phyloP scores from a whole-genome alignment of 2,329 filamentous ascomycete genomes.

The Cytospora mali region DNA sequence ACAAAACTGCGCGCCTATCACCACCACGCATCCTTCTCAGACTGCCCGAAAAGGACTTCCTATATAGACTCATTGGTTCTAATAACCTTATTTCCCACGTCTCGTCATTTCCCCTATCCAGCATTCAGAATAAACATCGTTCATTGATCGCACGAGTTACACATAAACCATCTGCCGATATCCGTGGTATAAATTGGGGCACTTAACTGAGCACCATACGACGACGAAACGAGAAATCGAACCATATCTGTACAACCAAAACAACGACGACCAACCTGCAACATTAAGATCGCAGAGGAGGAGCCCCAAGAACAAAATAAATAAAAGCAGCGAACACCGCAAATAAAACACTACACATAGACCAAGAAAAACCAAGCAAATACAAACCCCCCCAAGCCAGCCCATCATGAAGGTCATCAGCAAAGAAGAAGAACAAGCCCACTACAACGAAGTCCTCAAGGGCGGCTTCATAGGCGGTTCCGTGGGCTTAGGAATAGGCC shows the following conservation, averaged over 20 bases:
- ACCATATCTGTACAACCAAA: not conserved
- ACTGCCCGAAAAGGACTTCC: not conserved
- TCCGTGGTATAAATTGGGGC: not conserved
- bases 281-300: conserved; percentile 4
- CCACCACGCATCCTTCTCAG: not conserved
- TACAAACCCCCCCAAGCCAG: conserved; percentile 36
- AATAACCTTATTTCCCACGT: not conserved
- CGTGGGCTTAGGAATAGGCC: conserved; percentile 67
- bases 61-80: not conserved
- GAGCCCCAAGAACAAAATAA: not conserved
- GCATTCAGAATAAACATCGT: not conserved
- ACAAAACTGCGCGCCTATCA: conserved; percentile 13
- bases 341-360: conserved; percentile 1
- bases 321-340: too few relatives aligned
- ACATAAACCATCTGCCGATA: conserved; percentile 5
- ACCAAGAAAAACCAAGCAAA: not conserved
- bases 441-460: conserved; percentile 80
- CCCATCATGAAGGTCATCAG: conserved; percentile 86
- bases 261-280: not conserved
- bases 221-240: not conserved
- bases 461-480: conserved; percentile 76
- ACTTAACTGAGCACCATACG: not conserved
- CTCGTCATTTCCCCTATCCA: not conserved
- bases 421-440: conserved; percentile 85
- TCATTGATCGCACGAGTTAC: not conserved